Evolutionary conservation across 2,329 filamentous ascomycete genomes (phyloP).

Genomic region (Lachnellula occidentalis): DNA sequence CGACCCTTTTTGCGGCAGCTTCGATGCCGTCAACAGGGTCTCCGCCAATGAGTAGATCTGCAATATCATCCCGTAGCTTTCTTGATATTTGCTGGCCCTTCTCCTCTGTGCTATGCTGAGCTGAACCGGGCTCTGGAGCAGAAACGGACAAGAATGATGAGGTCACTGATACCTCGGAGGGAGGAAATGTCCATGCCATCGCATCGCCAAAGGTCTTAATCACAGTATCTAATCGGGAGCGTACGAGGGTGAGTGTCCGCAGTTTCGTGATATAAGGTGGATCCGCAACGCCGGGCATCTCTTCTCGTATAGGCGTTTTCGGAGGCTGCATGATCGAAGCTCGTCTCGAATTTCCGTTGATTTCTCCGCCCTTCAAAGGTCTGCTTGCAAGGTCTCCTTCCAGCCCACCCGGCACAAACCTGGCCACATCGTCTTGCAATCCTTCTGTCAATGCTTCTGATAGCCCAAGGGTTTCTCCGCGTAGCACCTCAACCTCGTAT

Average conservation of each 20-base stretch:
- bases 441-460: slow-evolving; percentile 71
- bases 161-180: slow-evolving; percentile 76
- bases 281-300: slow-evolving; percentile 34
- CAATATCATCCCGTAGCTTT: slow-evolving; percentile 66
- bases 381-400: slow-evolving; percentile 23
- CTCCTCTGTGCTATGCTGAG: slow-evolving; percentile 69
- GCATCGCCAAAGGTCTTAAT: slow-evolving; percentile 90
- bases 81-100: slow-evolving; percentile 79
- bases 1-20: slow-evolving; percentile 67
- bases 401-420: slow-evolving; percentile 58
- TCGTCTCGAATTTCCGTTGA: slow-evolving; percentile 21
- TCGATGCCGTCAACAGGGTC: slow-evolving; percentile 64
- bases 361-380: slow-evolving; percentile 21
- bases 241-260: slow-evolving; percentile 76
- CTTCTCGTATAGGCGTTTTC: slow-evolving; percentile 24
- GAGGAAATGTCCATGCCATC: slow-evolving; percentile 91
- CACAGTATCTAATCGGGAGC: slow-evolving; percentile 78
- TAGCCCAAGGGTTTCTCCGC: slow-evolving; percentile 80
- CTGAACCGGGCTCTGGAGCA: slow-evolving; percentile 66
- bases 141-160: slow-evolving; percentile 89
- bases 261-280: slow-evolving; percentile 71
- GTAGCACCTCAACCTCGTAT: slow-evolving; percentile 88
- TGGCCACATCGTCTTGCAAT: slow-evolving; percentile 64
- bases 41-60: slow-evolving; percentile 54
- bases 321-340: slow-evolving; percentile 23